Evolutionary conservation across 805 yeast genomes (phyloP).

Genomic region (Middelhovenomyces tepae): DNA sequence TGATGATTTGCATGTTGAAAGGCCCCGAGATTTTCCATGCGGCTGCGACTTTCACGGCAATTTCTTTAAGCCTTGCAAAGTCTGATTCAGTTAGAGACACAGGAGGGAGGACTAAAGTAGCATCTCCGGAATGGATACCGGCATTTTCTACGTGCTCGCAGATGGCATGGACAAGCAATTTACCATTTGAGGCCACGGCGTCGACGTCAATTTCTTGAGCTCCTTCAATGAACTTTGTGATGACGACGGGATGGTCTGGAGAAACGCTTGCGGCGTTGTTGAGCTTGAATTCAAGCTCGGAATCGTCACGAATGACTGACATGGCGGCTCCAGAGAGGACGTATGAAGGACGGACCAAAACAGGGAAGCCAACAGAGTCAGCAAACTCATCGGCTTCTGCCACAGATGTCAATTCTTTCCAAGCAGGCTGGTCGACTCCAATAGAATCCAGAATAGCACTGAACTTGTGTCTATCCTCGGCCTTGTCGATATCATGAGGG

Average conservation of each 20-base stretch:
- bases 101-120: constrained; percentile 91
- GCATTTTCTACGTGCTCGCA: constrained; percentile 98
- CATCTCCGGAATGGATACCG: constrained; percentile 98
- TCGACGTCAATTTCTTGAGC: constrained; percentile 97
- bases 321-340: constrained; percentile 98
- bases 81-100: constrained; percentile 59
- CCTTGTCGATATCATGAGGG: constrained; percentile 91
- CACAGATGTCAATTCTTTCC: constrained; percentile 90
- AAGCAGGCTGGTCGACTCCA: constrained; percentile 91
- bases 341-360: constrained; percentile 93
- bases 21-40: constrained; percentile 98
- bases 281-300: constrained; percentile 74
- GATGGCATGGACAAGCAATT: constrained; percentile 86
- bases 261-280: constrained; percentile 87
- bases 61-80: constrained; percentile 68
- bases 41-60: constrained; percentile 85
- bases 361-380: constrained; percentile 83
- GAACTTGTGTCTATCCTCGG: constrained; percentile 97
- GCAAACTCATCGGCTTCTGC: constrained; percentile 84
- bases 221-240: constrained; percentile 89
- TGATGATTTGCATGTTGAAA: constrained; percentile 95
- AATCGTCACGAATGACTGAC: constrained; percentile 78
- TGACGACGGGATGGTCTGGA: constrained; percentile 95
- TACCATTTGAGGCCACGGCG: constrained; percentile 87
- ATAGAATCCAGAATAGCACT: constrained; percentile 89